Conservation (phyloP, 192 early-diverging fungal genomes). For the Coemansia sp. region DNA sequence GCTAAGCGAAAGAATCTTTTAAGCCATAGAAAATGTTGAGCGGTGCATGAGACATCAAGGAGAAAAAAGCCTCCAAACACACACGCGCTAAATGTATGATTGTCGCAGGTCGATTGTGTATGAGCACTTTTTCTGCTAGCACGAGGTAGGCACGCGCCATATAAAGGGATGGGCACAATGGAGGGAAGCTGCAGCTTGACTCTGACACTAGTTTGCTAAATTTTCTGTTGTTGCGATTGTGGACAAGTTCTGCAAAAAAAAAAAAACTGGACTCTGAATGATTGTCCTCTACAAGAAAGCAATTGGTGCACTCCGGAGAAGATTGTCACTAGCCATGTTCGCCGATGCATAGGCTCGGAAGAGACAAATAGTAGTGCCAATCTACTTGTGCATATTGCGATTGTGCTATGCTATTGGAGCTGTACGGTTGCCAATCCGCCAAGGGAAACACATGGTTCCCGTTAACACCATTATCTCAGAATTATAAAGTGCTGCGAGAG, state of each 20-base stretch:
- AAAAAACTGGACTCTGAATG: not conserved
- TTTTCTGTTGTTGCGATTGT: not conserved
- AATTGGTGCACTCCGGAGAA: not conserved
- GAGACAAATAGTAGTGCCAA: not conserved
- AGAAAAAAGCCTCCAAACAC: conserved; percentile 6
- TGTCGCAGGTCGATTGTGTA: not conserved
- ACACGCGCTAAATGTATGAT: not conserved
- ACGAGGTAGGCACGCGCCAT: not conserved
- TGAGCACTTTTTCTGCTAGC: not conserved
- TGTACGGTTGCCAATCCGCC: not conserved
- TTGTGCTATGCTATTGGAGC: not conserved
- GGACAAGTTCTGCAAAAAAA: not conserved
- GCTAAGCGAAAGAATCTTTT: not conserved
- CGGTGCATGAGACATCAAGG: not conserved
- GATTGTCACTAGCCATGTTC: not conserved
- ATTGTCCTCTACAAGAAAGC: not conserved
- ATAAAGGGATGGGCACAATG: not conserved
- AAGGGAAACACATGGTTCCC: not conserved
- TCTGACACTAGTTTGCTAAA: not conserved
- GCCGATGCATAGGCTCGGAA: not conserved
- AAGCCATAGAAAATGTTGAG: not conserved
- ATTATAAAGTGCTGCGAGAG: not conserved
- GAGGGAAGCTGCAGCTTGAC: not conserved
- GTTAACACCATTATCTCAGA: not conserved
- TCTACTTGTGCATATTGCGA: not conserved